Evolutionary conservation across 2,329 filamentous ascomycete species (phyloP).

Genomic region (Diaporthe citri): DNA sequence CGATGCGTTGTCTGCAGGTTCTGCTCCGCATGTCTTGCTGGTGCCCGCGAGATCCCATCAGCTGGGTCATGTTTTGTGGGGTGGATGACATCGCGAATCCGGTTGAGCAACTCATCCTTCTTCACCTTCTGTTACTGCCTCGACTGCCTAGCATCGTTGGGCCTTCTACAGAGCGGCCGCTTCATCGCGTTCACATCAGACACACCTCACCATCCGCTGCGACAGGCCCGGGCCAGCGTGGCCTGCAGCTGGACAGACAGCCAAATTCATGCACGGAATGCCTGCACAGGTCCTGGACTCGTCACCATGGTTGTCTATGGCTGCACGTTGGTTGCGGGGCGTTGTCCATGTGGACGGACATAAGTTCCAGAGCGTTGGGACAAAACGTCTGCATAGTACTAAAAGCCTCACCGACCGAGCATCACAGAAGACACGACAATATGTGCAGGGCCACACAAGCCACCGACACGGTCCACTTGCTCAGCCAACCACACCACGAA

Average conservation of each 20-base stretch:
- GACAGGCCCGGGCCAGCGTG: conserved; percentile 20
- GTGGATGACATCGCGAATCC: conserved; percentile 5
- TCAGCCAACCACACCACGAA: conserved; percentile 17
- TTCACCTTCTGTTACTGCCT: background rate
- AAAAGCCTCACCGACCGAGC: background rate
- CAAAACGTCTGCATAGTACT: background rate
- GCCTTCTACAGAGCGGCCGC: conserved; percentile 18
- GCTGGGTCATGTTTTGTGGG: conserved; percentile 19
- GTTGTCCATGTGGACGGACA: background rate
- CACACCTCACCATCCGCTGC: conserved; percentile 1
- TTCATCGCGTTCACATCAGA: conserved; percentile 25
- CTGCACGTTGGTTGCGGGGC: conserved; percentile 10
- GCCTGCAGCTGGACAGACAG: background rate
- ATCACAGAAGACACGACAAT: background rate
- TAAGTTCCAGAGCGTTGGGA: conserved; percentile 20
- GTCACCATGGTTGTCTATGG: background rate
- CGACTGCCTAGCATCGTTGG: background rate
- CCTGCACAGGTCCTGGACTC: background rate
- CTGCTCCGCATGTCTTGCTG: conserved; percentile 10
- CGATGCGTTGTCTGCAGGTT: conserved; percentile 26
- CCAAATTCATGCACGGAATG: background rate
- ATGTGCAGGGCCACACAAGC: conserved; percentile 1
- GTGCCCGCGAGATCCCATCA: conserved; percentile 4
- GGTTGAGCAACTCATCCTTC: conserved; percentile 1
- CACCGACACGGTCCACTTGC: background rate